Evolutionary conservation across 1,284 basidiomycete genomes (phyloP).

Genomic region (Cutaneotrichosporon daszewskae): DNA sequence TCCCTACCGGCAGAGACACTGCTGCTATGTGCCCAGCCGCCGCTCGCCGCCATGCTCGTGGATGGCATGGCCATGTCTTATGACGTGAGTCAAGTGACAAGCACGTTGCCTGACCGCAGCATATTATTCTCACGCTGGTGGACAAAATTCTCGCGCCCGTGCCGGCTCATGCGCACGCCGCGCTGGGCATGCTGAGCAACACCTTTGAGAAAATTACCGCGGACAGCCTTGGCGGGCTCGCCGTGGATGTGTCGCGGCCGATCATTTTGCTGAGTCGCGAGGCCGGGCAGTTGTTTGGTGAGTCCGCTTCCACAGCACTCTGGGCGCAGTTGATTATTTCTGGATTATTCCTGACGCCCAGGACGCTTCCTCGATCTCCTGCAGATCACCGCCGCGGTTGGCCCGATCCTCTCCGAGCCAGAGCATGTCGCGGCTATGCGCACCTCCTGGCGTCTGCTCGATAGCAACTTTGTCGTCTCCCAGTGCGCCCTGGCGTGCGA

Average conservation of each 20-base stretch:
- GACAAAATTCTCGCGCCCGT: constrained; percentile 22
- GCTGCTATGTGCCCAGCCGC: constrained; percentile 19
- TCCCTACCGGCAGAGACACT: constrained; percentile 15
- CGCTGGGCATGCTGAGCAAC: constrained; percentile 22
- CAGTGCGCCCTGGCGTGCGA: constrained; percentile 30
- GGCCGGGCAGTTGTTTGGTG: constrained; percentile 30
- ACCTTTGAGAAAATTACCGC: constrained; percentile 33
- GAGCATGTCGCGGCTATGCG: constrained; percentile 28
- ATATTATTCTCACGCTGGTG: constrained; percentile 26
- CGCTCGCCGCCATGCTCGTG: constrained; percentile 13
- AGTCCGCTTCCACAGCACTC: too few species aligned
- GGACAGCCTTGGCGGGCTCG: constrained; percentile 17
- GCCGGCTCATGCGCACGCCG: constrained; percentile 11
- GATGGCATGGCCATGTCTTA: constrained; percentile 12
- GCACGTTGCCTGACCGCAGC: constrained; percentile 19
- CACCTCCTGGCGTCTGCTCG: constrained; percentile 30
- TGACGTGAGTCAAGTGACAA: constrained; percentile 6
- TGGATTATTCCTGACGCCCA: constrained; percentile 6
- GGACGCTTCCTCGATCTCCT: constrained; percentile 34
- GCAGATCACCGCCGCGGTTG: constrained; percentile 31
- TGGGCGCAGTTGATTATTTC: too few species aligned
- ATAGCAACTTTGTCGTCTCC: constrained; percentile 23
- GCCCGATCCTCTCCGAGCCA: constrained; percentile 27
- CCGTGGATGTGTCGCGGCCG: constrained; percentile 21
- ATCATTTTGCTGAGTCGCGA: constrained; percentile 30